phyloP scores from a whole-genome alignment of 805 yeast species.

The Zygosaccharomyces lentus region DNA sequence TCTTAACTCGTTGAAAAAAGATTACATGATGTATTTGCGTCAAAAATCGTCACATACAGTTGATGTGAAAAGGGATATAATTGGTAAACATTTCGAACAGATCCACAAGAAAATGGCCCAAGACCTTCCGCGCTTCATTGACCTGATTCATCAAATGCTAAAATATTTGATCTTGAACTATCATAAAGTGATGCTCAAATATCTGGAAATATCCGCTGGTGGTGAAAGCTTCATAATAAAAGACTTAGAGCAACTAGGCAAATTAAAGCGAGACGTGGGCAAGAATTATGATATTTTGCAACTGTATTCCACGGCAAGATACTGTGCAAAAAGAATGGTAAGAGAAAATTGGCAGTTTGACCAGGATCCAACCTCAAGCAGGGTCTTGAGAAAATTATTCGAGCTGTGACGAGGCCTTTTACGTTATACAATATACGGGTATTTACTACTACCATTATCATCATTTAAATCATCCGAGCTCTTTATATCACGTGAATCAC shows the following conservation, averaged over 20 bases:
- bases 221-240: conserved; percentile 25
- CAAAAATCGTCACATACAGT: conserved; percentile 21
- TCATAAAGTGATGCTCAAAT: conserved; percentile 22
- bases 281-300: conserved; percentile 39
- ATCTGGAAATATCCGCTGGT: conserved; percentile 35
- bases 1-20: conserved; percentile 33
- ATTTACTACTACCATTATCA: background rate
- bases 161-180: conserved; percentile 24
- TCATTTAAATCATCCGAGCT: background rate
- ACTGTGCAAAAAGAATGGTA: conserved; percentile 29
- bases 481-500: background rate
- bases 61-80: conserved; percentile 27
- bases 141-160: conserved; percentile 11
- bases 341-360: conserved; percentile 28
- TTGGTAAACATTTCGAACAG: conserved; percentile 28
- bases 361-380: conserved; percentile 23
- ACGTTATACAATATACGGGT: background rate
- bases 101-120: conserved; percentile 28
- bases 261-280: conserved; percentile 21
- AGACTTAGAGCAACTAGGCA: conserved; percentile 21
- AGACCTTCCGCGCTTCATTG: conserved; percentile 33
- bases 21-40: conserved; percentile 31
- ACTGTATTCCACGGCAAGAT: conserved; percentile 30
- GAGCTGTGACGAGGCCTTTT: conserved; percentile 18
- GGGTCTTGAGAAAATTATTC: conserved; percentile 26